Evolutionary conservation across 148 eudicot genomes (phyloP), one percentile per base, ranked within the genome.

Genomic region (Rhododendron griersonianum): DNA sequence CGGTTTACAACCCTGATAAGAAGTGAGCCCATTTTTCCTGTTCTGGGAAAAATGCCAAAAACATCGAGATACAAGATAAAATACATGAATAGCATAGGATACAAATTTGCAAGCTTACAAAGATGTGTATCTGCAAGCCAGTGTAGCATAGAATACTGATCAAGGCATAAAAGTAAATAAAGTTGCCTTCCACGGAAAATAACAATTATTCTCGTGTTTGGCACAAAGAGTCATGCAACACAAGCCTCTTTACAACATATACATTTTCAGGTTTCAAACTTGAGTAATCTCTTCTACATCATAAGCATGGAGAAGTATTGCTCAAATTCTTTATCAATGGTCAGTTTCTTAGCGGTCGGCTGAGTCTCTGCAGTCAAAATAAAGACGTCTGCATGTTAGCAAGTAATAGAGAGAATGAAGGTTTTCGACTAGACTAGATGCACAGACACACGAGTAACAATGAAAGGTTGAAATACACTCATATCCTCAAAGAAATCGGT

Each of bases 311-410:
- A 91, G 87, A 91, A 91, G 87, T 89, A 91, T 77, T 89, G 85
- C 84, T 91, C 91, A 39, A 91, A 91, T 82, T 91, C 92, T 87
- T 91, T 86, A 57, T 91, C 92, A 86, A 91, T 91, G 15, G 92
- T 91, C 63, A 86, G 89, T 48, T 89, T 88, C 78, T 82, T 61
- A 35, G 81, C 11, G 25, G 83, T 82, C 41, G 65, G 86, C 76
- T 74, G 71, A 63, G 83, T 61, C 81, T 89, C 92, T 91, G 91
- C 89, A 82, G 79, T 57, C 78, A 81, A 89, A 84, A 76, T 8
- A n/a, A 81, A 73, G 81, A 53, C 61, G 19, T 41, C 45, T 69
- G 10, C 28, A 83, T 1, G 44, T 87, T n/a, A 82, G 55, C 30
- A 59, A 14, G 25, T 53, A 5, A 3, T 1, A 30, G 19, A 81